Conservation (phyloP, 495 filamentous ascomycete genomes). For the Penicillium arizonense region DNA sequence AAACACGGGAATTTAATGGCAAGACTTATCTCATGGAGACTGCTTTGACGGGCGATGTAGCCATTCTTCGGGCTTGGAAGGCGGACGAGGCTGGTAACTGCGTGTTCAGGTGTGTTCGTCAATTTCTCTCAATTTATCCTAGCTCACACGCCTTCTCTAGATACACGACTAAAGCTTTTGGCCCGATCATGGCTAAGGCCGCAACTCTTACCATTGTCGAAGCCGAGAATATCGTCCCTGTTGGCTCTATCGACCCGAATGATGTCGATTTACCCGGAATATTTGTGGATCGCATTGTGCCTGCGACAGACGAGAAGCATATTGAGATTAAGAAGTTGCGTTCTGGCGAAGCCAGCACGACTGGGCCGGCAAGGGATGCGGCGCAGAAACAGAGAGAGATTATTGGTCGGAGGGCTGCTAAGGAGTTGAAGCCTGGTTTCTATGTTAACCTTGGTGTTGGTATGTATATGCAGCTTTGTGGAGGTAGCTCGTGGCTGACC, state of each 20-base stretch:
- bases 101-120: constrained; percentile 67
- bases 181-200: constrained; percentile 85
- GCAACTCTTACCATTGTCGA: constrained; percentile 88
- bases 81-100: constrained; percentile 86
- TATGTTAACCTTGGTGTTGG: constrained; percentile 93
- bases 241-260: constrained; percentile 75
- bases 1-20: constrained; percentile 81
- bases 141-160: constrained; percentile 10
- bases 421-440: constrained; percentile 92
- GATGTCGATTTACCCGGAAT: constrained; percentile 85
- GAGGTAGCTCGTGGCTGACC: not conserved
- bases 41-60: constrained; percentile 79
- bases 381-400: constrained; percentile 70
- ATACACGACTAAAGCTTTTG: constrained; percentile 63
- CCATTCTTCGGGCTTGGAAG: constrained; percentile 85
- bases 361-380: constrained; percentile 55
- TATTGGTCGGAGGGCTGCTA: constrained; percentile 80
- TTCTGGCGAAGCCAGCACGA: constrained; percentile 51
- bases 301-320: constrained; percentile 68
- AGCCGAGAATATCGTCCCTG: constrained; percentile 85
- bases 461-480: constrained; percentile 44
- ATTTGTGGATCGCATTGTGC: constrained; percentile 83
- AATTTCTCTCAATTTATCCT: not conserved
- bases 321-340: constrained; percentile 81
- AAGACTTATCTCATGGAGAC: constrained; percentile 86